Conservation (phyloP, 2,329 filamentous ascomycete genomes). For the Fusarium sp. region DNA sequence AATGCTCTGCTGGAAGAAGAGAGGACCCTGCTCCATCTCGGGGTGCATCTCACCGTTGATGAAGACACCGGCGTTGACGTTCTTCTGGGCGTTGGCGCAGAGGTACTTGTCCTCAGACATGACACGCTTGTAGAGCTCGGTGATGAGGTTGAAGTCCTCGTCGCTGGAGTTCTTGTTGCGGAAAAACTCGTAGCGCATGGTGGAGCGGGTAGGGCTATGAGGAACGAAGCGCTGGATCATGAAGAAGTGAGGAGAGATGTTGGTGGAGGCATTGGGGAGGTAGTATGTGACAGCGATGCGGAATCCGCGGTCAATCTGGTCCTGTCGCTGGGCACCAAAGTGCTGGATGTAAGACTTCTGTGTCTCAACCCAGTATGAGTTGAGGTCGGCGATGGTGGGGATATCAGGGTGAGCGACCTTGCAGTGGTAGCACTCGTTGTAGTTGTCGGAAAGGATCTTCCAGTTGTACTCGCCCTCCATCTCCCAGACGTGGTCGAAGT, state of each 20-base stretch:
- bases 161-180: conserved; percentile 71
- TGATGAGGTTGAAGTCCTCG: conserved; percentile 68
- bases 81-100: conserved; percentile 69
- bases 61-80: conserved; percentile 71
- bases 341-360: conserved; percentile 64
- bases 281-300: conserved; percentile 61
- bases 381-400: conserved; percentile 66
- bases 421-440: conserved; percentile 76
- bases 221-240: conserved; percentile 74
- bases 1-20: conserved; percentile 67
- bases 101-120: conserved; percentile 75
- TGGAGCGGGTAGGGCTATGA: conserved; percentile 60
- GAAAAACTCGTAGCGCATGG: conserved; percentile 74
- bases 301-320: conserved; percentile 62
- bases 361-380: conserved; percentile 65
- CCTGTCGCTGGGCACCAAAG: conserved; percentile 59
- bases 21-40: conserved; percentile 68
- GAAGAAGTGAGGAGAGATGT: conserved; percentile 69
- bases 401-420: conserved; percentile 70
- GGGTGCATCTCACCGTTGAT: conserved; percentile 74
- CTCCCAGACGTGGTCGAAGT: conserved; percentile 69
- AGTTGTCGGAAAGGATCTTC: conserved; percentile 73
- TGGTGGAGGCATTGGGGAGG: conserved; percentile 64
- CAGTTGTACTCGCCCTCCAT: conserved; percentile 70
- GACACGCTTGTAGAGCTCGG: conserved; percentile 71